Evolutionary conservation across 2,329 filamentous ascomycete genomes (phyloP).

Genomic region (Penicillium palitans): DNA sequence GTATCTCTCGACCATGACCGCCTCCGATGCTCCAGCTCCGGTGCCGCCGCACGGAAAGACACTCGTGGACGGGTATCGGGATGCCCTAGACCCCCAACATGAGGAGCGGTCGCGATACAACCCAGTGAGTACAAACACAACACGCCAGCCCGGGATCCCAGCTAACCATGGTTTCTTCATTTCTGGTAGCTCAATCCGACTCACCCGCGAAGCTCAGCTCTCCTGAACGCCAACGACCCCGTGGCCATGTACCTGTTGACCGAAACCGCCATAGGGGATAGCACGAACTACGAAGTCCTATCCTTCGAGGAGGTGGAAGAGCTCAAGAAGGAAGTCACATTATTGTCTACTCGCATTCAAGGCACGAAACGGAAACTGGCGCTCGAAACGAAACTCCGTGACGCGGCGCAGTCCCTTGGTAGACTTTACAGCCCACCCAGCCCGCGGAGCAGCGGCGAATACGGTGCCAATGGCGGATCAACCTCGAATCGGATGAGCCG

Average conservation of each 20-base stretch:
- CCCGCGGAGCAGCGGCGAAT: conserved; percentile 52
- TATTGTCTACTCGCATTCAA: conserved; percentile 74
- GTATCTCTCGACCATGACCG: conserved; percentile 37
- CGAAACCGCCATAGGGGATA: conserved; percentile 89
- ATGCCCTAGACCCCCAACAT: conserved; percentile 57
- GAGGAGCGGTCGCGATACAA: conserved; percentile 58
- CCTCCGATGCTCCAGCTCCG: conserved; percentile 35
- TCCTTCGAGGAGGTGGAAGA: conserved; percentile 89
- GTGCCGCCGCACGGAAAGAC: conserved; percentile 42
- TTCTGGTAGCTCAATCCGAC: conserved; percentile 54
- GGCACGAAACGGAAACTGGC: conserved; percentile 78
- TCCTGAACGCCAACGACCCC: conserved; percentile 53
- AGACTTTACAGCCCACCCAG: conserved; percentile 71
- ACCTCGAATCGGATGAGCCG: conserved; percentile 53
- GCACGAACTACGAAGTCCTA: conserved; percentile 78
- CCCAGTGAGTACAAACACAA: conserved; percentile 50
- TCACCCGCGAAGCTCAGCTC: conserved; percentile 38
- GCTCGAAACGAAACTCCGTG: conserved; percentile 89
- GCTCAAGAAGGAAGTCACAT: conserved; percentile 80
- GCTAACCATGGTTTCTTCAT: conserved; percentile 42
- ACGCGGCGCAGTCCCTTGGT: conserved; percentile 84
- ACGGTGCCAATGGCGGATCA: conserved; percentile 23
- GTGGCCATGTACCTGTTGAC: conserved; percentile 88
- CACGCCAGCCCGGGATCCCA: neutral
- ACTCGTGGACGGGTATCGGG: conserved; percentile 61